phyloP scores from a whole-genome alignment of 495 filamentous ascomycete genomes.

The Oidiodendron maius region DNA sequence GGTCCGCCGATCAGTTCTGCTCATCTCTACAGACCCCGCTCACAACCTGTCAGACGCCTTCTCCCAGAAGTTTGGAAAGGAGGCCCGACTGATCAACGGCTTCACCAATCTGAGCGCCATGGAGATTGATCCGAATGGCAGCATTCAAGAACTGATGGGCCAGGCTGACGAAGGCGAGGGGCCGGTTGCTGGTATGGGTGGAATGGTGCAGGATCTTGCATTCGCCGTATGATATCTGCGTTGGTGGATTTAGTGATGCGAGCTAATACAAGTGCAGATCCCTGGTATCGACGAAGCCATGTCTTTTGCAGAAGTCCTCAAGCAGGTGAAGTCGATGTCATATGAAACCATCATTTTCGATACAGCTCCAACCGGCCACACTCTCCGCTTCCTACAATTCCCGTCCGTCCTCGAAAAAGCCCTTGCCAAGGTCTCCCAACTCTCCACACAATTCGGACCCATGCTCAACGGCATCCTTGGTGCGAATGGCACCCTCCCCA shows the following conservation, averaged over 20 bases:
- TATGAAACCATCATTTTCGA: slow-evolving; percentile 99
- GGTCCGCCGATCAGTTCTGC: slow-evolving; percentile 87
- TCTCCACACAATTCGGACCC: slow-evolving; percentile 89
- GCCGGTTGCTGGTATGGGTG: slow-evolving; percentile 50
- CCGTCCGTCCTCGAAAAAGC: slow-evolving; percentile 98
- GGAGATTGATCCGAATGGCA: slow-evolving; percentile 99
- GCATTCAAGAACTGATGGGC: slow-evolving; percentile 87
- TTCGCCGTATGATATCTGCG: slow-evolving; percentile 48
- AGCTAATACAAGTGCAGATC: too few species aligned
- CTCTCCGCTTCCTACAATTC: slow-evolving; percentile 97
- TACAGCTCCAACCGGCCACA: slow-evolving; percentile 98
- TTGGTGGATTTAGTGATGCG: background rate
- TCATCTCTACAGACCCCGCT: slow-evolving; percentile 97
- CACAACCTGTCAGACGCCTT: slow-evolving; percentile 99
- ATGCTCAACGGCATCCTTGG: slow-evolving; percentile 93
- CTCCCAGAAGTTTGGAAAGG: slow-evolving; percentile 98
- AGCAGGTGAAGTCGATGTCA: slow-evolving; percentile 98
- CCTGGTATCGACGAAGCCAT: slow-evolving; percentile 98
- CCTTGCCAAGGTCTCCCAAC: slow-evolving; percentile 89
- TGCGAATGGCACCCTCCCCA: slow-evolving; percentile 71
- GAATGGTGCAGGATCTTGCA: slow-evolving; percentile 62
- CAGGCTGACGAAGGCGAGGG: slow-evolving; percentile 69
- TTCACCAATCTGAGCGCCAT: slow-evolving; percentile 94
- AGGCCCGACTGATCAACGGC: slow-evolving; percentile 85
- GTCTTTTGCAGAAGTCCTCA: slow-evolving; percentile 98